A percentile compares a stretch with the other conserved stretches of the same genome.
These are phyloP conservation scores for Lentithecium fluviatile DNA, from an alignment of 495 filamentous ascomycete species.

Conservation along the genomic window DNA sequence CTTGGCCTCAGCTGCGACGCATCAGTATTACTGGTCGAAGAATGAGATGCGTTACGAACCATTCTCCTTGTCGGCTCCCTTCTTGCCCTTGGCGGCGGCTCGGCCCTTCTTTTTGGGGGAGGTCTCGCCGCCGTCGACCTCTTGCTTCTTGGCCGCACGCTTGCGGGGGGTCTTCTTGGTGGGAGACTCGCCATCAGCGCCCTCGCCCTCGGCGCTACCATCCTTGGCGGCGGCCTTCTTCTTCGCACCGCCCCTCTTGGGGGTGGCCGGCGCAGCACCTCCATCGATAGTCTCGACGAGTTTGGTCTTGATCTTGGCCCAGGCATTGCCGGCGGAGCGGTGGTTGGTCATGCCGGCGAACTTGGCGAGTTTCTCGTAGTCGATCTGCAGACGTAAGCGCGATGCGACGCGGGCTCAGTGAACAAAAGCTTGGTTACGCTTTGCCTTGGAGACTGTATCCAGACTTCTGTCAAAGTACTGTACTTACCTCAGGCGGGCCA, in stretches of 20 bases:
- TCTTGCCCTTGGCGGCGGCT: constrained; percentile 22
- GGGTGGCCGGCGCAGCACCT: neutral
- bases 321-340: constrained; percentile 51
- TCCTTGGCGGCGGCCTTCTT: constrained; percentile 20
- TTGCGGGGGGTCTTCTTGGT: constrained; percentile 27
- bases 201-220: constrained; percentile 4
- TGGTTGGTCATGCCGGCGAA: constrained; percentile 43
- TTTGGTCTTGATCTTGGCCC: constrained; percentile 52
- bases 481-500: constrained; percentile 30
- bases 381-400: constrained; percentile 26
- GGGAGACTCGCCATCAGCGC: constrained; percentile 3
- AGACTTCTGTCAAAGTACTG: neutral
- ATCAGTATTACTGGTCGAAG: neutral
- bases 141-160: constrained; percentile 27
- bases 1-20: neutral
- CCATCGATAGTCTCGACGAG: constrained; percentile 15
- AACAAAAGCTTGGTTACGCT: no score
- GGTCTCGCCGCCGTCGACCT: constrained; percentile 15
- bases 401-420: no score
- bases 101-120: constrained; percentile 31
- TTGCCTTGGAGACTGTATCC: neutral
- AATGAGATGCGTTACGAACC: neutral
- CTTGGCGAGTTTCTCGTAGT: constrained; percentile 39
- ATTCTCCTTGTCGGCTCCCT: constrained; percentile 11
- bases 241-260: constrained; percentile 10